A percentile compares a stretch with the other conserved stretches of the same genome.
Conservation (phyloP, 176 grass and related monocot genomes). For the Zea mays region DNA sequence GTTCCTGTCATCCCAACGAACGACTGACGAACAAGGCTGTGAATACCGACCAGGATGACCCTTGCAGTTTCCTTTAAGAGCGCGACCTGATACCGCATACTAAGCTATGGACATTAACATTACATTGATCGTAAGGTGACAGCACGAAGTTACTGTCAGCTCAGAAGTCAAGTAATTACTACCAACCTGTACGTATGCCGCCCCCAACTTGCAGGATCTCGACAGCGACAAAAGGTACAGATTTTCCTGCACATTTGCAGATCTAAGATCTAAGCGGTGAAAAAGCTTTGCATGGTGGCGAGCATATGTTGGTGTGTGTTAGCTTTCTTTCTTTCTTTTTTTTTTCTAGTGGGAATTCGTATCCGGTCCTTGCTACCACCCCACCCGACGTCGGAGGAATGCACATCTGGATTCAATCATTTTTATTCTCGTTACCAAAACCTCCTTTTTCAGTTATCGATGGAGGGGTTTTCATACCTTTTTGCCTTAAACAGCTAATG, state of each 20-base stretch:
- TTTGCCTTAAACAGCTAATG: not conserved
- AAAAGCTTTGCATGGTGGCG: slow-evolving; percentile 25
- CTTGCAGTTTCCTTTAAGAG: not conserved
- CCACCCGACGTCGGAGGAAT: not conserved
- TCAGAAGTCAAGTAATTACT: too few relatives aligned
- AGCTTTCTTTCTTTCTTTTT: slow-evolving; percentile 3
- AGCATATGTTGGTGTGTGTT: slow-evolving; percentile 34
- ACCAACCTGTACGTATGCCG: not conserved
- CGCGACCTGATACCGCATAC: not conserved
- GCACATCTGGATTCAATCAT: slow-evolving; percentile 27
- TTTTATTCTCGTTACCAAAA: slow-evolving; percentile 31
- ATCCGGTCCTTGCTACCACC: not conserved
- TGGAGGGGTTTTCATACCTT: not conserved
- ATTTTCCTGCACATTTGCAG: not conserved
- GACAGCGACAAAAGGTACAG: not conserved
- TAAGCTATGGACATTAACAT: too few relatives aligned
- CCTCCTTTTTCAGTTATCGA: slow-evolving; percentile 35
- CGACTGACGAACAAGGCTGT: slow-evolving; percentile 5
- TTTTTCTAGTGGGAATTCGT: slow-evolving; percentile 39
- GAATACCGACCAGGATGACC: not conserved
- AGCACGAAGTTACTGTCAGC: not conserved
- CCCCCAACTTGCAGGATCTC: slow-evolving; percentile 26
- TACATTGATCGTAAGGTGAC: not conserved
- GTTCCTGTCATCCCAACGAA: slow-evolving; percentile 71
- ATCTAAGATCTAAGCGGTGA: slow-evolving; percentile 1